Evolutionary conservation across 345 rosid species (phyloP).

Genomic region (Cardamine occulta): DNA sequence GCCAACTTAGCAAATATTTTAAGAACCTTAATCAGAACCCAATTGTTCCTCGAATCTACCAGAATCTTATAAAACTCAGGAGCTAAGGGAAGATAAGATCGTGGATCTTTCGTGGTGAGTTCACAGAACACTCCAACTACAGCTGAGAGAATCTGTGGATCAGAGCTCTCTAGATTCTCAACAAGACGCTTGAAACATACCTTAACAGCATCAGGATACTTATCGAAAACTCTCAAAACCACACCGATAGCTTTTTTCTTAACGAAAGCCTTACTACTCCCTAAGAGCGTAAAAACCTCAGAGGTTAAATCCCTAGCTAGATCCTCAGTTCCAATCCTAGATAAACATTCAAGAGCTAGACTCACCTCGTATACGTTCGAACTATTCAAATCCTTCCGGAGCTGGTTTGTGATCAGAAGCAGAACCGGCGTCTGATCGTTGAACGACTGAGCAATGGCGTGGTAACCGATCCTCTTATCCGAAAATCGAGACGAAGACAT

Average conservation of each 20-base stretch:
- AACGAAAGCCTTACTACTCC: slow-evolving; percentile 66
- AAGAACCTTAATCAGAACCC: slow-evolving; percentile 89
- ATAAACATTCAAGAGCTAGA: slow-evolving; percentile 80
- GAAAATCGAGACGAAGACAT: slow-evolving; percentile 73
- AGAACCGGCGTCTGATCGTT: slow-evolving; percentile 78
- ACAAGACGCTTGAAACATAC: slow-evolving; percentile 90
- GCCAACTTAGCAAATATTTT: slow-evolving; percentile 81
- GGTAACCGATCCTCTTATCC: slow-evolving; percentile 80
- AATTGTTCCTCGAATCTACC: slow-evolving; percentile 86
- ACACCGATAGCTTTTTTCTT: slow-evolving; percentile 81
- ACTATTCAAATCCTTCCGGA: slow-evolving; percentile 81
- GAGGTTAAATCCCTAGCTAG: slow-evolving; percentile 85
- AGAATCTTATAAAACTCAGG: slow-evolving; percentile 82
- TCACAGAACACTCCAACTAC: slow-evolving; percentile 87
- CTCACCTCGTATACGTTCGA: slow-evolving; percentile 73
- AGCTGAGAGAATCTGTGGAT: slow-evolving; percentile 63
- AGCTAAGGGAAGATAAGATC: slow-evolving; percentile 80
- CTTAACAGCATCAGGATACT: slow-evolving; percentile 85
- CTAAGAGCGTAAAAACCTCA: slow-evolving; percentile 77
- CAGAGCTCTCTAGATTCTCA: slow-evolving; percentile 83
- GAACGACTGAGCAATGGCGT: slow-evolving; percentile 81
- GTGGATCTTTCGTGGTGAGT: slow-evolving; percentile 71
- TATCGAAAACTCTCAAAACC: slow-evolving; percentile 76
- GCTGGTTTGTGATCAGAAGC: slow-evolving; percentile 82
- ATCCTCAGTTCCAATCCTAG: slow-evolving; percentile 76